A percentile compares a stretch with the other conserved stretches of the same genome.
Evolutionary conservation across 23 red algal genomes (phyloP).

Genomic region (Gracilaria gracilis): DNA sequence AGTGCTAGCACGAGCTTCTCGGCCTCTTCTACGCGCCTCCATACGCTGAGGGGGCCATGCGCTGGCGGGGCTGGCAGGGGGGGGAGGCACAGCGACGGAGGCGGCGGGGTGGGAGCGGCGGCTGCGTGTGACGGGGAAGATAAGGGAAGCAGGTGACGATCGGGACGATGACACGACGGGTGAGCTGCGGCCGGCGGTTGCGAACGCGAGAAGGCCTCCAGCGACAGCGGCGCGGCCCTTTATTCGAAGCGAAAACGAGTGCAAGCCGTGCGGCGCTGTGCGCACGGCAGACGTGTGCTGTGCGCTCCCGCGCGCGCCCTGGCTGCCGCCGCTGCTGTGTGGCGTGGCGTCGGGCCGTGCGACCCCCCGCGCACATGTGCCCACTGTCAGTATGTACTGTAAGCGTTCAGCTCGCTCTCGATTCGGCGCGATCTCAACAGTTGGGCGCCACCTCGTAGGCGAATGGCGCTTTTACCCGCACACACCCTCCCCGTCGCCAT

Average conservation of each 20-base stretch:
- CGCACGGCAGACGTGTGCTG: neutral
- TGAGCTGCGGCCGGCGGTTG: conserved; percentile 32
- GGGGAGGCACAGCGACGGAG: neutral
- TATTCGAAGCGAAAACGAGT: conserved; percentile 18
- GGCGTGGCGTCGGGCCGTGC: too few species aligned
- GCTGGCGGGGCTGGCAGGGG: conserved; percentile 22
- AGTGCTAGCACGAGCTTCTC: conserved; percentile 58
- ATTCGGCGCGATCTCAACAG: neutral
- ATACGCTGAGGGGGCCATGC: conserved; percentile 56
- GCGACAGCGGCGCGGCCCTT: conserved; percentile 11
- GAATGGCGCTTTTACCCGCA: too few species aligned
- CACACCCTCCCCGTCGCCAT: too few species aligned
- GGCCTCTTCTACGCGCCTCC: conserved; percentile 62
- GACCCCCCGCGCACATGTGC: too few species aligned
- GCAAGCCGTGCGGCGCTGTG: conserved; percentile 3
- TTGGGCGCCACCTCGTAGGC: too few species aligned
- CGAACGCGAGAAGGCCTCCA: neutral
- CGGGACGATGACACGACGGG: neutral
- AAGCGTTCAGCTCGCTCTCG: neutral
- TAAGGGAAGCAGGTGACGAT: neutral
- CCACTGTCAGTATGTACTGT: neutral
- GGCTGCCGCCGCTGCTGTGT: neutral
- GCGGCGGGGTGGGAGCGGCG: neutral
- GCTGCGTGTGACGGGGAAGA: neutral
- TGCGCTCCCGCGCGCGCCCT: neutral